Evolutionary conservation across 2,329 filamentous ascomycete species (phyloP), one percentile per base, ranked within the genome.

Genomic region (Clonostachys rosea): DNA sequence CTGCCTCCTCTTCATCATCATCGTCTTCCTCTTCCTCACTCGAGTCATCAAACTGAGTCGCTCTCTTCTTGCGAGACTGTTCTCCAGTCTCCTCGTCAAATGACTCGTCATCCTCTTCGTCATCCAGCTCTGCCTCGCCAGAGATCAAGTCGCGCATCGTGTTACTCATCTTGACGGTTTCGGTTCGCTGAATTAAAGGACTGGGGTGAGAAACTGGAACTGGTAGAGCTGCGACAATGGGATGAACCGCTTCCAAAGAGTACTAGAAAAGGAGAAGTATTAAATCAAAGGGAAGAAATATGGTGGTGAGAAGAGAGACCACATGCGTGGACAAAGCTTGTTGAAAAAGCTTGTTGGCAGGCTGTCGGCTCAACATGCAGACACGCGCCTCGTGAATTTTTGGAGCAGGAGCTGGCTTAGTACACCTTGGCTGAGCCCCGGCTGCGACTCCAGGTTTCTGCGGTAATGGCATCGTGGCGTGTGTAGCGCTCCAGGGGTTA

Each of bases 1-100:
- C 81, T 53, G 83, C 86, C 58, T 89, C 90, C 63, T 94, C 91
- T 61, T 91, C 87, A 55, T 96, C 91, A 49, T 96, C 91, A 50
- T 96, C 90, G 47, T 95, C 89, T 34, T 95, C 89, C 52, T 95
- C 91, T 61, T 96, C 91, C 57, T 95, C 91, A 58, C 89, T 95
- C 0, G 89, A 95, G 67, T 96, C 91, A 59, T 92, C 86, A 47
- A 89, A 68, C 6, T 49, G 57, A 41, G 50, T 49, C 30, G 54
- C 34, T n/a, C 54, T 59, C 49, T 73, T 65, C 61, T 73, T 72
- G 45, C 66, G 55, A 42, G 69, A 72, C 42, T 71, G 66, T 57
- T 87, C 79, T 45, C 83, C 87, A 24, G 78, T 84, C 52, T 89
- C 87, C 54, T 91, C 89, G 57, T 90, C 86, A 51, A 86, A 86